Conservation (phyloP, 1,284 basidiomycete species). For the Trametes polyzona region DNA sequence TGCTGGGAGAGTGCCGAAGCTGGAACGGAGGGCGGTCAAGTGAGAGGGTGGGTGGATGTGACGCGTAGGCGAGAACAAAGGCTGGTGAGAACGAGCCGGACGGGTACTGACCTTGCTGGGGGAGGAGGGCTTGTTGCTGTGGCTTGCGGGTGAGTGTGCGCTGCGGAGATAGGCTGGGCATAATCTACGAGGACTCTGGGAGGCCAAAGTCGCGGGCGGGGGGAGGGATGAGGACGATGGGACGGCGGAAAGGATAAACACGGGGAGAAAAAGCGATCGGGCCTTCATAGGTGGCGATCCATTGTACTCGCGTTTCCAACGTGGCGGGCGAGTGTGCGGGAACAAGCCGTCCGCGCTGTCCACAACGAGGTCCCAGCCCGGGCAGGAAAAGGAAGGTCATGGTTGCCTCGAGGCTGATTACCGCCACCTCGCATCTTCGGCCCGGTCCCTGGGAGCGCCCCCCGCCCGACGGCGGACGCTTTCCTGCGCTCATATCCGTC, state of each 20-base stretch:
- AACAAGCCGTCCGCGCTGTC: conserved; percentile 34
- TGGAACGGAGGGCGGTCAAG: conserved; percentile 8
- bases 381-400: conserved; percentile 40
- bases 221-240: conserved; percentile 31
- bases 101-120: conserved; percentile 41
- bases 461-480: conserved; percentile 3
- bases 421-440: conserved; percentile 32
- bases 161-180: conserved; percentile 68
- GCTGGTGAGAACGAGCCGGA: conserved; percentile 18
- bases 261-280: conserved; percentile 34
- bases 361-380: conserved; percentile 40
- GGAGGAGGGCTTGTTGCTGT: conserved; percentile 38
- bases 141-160: conserved; percentile 46
- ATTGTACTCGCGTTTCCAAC: conserved; percentile 45
- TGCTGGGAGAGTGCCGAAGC: conserved; percentile 6
- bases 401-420: conserved; percentile 46
- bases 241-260: conserved; percentile 36
- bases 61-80: conserved; percentile 14
- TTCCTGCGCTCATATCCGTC: conserved; percentile 29
- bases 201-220: conserved; percentile 29
- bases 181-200: conserved; percentile 36
- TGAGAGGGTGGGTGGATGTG: conserved; percentile 7
- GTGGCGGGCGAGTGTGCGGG: conserved; percentile 38
- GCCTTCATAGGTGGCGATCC: conserved; percentile 38
- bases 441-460: conserved; percentile 22